Evolutionary conservation across 202 grass and related monocot species (phyloP).

Genomic region (Setaria viridis): DNA sequence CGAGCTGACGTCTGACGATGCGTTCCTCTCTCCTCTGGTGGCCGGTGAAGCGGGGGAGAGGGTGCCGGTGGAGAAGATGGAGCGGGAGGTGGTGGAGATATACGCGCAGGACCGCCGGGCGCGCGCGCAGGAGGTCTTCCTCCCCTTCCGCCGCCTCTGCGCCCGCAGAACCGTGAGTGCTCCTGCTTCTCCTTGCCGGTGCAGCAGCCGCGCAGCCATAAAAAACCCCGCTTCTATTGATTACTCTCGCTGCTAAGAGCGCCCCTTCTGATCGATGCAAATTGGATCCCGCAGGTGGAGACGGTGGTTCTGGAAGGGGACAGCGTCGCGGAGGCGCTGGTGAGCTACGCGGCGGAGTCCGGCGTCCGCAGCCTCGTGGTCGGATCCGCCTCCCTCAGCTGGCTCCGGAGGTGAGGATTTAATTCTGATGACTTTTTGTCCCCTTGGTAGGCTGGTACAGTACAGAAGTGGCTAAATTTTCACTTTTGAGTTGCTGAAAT

Average conservation of each 20-base stretch:
- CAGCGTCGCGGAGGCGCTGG: slow-evolving; percentile 62
- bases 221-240: background rate
- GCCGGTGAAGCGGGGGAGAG: slow-evolving; percentile 60
- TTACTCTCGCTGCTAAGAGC: background rate
- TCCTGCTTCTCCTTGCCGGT: background rate
- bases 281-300: slow-evolving; percentile 61
- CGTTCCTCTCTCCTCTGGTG: background rate
- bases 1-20: background rate
- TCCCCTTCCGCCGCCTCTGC: slow-evolving; percentile 61
- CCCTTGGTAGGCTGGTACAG: background rate
- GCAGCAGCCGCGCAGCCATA: background rate
- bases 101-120: slow-evolving; percentile 69
- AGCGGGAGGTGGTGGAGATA: slow-evolving; percentile 62
- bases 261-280: background rate
- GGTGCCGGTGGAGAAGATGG: slow-evolving; percentile 73
- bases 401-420: slow-evolving; percentile 57
- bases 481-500: slow-evolving; percentile 40
- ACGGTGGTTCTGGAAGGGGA: slow-evolving; percentile 81
- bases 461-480: slow-evolving; percentile 2
- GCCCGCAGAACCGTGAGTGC: slow-evolving; percentile 60
- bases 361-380: slow-evolving; percentile 73
- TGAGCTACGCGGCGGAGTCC: slow-evolving; percentile 63
- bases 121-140: slow-evolving; percentile 65
- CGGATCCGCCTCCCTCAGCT: slow-evolving; percentile 60
- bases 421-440: background rate